These are phyloP conservation scores for Aaosphaeria arxii DNA, from an alignment of 2,329 filamentous ascomycete species.

Conservation along the genomic window DNA sequence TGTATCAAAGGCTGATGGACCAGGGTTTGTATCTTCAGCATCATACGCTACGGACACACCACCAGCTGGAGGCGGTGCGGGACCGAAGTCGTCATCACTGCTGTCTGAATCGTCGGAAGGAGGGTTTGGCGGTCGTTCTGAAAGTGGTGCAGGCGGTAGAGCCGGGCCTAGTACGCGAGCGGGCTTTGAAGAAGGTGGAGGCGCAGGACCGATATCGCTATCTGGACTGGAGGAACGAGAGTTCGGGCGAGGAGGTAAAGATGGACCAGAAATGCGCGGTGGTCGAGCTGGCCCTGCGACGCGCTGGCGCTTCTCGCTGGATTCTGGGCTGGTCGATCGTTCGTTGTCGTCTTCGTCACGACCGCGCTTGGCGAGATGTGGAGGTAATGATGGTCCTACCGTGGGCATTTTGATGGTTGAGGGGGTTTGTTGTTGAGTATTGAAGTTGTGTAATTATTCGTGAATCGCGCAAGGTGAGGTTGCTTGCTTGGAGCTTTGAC, in stretches of 20 bases:
- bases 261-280: conserved; percentile 48
- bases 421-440: conserved; percentile 15
- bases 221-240: conserved; percentile 24
- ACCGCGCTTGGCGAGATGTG: conserved; percentile 58
- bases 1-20: conserved; percentile 30
- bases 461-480: conserved; percentile 1
- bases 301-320: conserved; percentile 50
- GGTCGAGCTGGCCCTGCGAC: conserved; percentile 53
- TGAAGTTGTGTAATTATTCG: not conserved
- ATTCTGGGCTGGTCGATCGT: conserved; percentile 38
- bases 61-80: conserved; percentile 40
- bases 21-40: conserved; percentile 3
- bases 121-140: conserved; percentile 44
- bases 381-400: conserved; percentile 68
- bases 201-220: conserved; percentile 30
- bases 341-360: conserved; percentile 42
- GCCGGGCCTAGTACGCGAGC: conserved; percentile 52
- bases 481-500: conserved; percentile 7
- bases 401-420: conserved; percentile 55
- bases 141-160: conserved; percentile 49
- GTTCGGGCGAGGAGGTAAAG: conserved; percentile 43
- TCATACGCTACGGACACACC: conserved; percentile 10
- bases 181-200: conserved; percentile 42
- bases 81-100: conserved; percentile 46
- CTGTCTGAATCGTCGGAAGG: conserved; percentile 28